phyloP scores from a whole-genome alignment of 2,329 filamentous ascomycete genomes.

The Ceratocystis diversiconidia region DNA sequence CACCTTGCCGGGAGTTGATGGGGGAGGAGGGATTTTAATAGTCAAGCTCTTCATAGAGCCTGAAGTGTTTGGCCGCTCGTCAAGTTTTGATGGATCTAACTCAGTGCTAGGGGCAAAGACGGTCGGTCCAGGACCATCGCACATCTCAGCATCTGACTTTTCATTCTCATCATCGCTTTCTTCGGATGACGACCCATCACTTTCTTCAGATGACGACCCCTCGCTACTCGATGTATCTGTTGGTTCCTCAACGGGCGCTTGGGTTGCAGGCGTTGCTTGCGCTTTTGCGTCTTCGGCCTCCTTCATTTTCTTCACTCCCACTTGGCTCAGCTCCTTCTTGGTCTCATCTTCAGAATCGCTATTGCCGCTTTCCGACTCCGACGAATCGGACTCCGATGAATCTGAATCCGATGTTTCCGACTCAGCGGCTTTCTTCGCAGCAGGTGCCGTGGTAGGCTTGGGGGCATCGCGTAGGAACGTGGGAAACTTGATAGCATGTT shows the following conservation, averaged over 20 bases:
- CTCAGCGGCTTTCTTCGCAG: constrained; percentile 19
- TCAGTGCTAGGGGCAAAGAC: constrained; percentile 7
- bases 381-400: constrained; percentile 9
- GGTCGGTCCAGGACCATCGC: neutral
- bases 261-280: constrained; percentile 6
- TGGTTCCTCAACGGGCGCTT: constrained; percentile 14
- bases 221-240: constrained; percentile 20
- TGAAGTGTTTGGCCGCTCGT: constrained; percentile 33
- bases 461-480: constrained; percentile 54
- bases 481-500: constrained; percentile 68
- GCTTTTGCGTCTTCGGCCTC: neutral
- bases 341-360: constrained; percentile 9
- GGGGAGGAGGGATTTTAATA: constrained; percentile 41
- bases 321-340: constrained; percentile 6
- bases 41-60: constrained; percentile 37
- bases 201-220: constrained; percentile 21
- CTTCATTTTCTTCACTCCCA: constrained; percentile 18
- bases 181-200: constrained; percentile 20
- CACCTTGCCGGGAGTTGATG: constrained; percentile 38
- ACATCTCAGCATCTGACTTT: neutral
- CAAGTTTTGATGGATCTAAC: constrained; percentile 17
- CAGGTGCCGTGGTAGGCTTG: constrained; percentile 21
- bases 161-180: constrained; percentile 16
- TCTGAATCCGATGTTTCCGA: constrained; percentile 19
- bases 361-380: constrained; percentile 9